phyloP scores from a whole-genome alignment of 140 eudicot species.

The Erigeron philadelphicus region DNA sequence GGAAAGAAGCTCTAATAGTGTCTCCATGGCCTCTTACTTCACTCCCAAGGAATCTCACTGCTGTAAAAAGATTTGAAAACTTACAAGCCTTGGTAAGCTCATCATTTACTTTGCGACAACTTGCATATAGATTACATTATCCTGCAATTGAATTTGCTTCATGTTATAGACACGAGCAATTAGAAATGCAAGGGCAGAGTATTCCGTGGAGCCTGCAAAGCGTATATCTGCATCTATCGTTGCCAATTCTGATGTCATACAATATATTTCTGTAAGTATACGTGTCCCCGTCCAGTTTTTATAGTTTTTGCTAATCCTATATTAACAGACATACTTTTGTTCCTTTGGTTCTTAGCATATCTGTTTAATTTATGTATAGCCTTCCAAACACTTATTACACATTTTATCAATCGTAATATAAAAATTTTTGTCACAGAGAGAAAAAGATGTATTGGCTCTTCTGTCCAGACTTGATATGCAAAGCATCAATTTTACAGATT shows the following conservation, averaged over 20 bases:
- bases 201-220: slow-evolving; percentile 93
- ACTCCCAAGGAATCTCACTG: slow-evolving; percentile 67
- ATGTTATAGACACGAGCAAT: slow-evolving; percentile 69
- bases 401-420: background rate
- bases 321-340: background rate
- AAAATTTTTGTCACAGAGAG: slow-evolving; percentile 51
- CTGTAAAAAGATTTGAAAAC: slow-evolving; percentile 84
- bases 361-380: background rate
- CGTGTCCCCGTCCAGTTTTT: background rate
- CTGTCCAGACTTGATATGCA: slow-evolving; percentile 78
- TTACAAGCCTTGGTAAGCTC: slow-evolving; percentile 74
- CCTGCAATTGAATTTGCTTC: slow-evolving; percentile 7
- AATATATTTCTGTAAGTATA: slow-evolving; percentile 70
- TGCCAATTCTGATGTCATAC: slow-evolving; percentile 73
- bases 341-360: background rate
- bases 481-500: slow-evolving; percentile 50
- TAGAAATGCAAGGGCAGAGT: slow-evolving; percentile 90
- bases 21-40: slow-evolving; percentile 83
- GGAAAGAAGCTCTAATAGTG: slow-evolving; percentile 73
- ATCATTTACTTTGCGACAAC: slow-evolving; percentile 4
- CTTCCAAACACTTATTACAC: background rate
- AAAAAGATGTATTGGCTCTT: slow-evolving; percentile 88
- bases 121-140: slow-evolving; percentile 12
- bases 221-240: slow-evolving; percentile 90
- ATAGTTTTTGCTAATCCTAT: background rate